Base-by-base conservation (phyloP, 2,329 filamentous ascomycete genomes). In the Verticillium tricorpus region DNA sequence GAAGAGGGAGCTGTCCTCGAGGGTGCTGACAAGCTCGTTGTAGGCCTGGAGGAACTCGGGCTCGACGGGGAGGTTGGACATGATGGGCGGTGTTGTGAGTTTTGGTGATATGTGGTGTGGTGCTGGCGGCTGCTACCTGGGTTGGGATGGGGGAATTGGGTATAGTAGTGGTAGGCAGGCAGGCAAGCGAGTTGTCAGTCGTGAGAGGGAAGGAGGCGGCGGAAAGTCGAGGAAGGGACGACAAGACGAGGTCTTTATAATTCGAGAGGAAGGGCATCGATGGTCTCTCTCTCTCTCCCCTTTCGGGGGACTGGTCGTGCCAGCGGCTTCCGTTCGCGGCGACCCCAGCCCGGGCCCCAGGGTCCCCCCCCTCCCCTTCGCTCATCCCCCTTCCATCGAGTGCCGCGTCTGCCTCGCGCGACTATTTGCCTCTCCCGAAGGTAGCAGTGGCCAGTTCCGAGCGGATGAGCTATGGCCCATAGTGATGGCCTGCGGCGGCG, bases 1-100 rank as follows among this genome's bases (percentile, higher is more conserved):
- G 85, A 98, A 98, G 68, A 99, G 90, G 66, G 89, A 88, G 79
- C 90, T 95, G 84, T 93, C 88, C 82, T 98, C 93, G 74, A 99
- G 92, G 65, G 93, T 97, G 74, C 90, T 95, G 78, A 85, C 91
- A 69, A 99, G 91, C 87, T 99, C 94, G 78, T 93, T 92, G 87
- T 96, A 96, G 74, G 94, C 94, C 87, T 98, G 94, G 88, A 97
- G 89, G 83, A 98, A 98, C 84, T 99, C 94, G 74, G 95, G 94
- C 87, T 98, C 94, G 67, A 82, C 81, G 59, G 91, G 87, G 73
- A 95, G 85, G 83, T 95, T 89, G 69, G 93, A 91, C 91, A 96
- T 95, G 68, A 68, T 82, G 60, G 60, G 61, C 39, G 56, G 40
- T 60, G 59, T 35, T 35, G 9, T 35, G 8, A 56, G 14, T n/a